Evolutionary conservation across 2,329 filamentous ascomycete species (phyloP), one percentile per base, ranked within the genome.

Genomic region (Botrytis pseudocinerea): DNA sequence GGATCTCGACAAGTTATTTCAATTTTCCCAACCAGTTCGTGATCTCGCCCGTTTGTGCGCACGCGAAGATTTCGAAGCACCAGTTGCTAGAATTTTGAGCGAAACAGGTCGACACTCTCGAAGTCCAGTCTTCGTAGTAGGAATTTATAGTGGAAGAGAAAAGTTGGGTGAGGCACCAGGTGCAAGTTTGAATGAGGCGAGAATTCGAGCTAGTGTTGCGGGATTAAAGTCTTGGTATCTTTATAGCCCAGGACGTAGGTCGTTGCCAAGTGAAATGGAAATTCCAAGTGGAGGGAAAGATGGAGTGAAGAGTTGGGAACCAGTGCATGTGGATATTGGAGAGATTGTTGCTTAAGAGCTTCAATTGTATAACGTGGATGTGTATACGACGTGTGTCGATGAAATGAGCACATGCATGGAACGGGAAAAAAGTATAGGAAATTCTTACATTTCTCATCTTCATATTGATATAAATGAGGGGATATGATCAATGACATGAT

Each of bases 221-320:
- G 91, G 94, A 28, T 86, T 99, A 80, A 97, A 97, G 86, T 87
- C 91, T 9, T 99, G 96, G 96, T 99, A 99, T 83, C 86, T 99
- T 70, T 99, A 99, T 85, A 95, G 91, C 82, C 95, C 96, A 1
- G 79, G 78, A 20, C 74, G 76, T 38, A 75, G 78, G 69, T 76
- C 72, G 1, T 54, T 72, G 40, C 70, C 70, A 4, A 72, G 75
- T 85, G 38, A 80, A 88, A 71, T 87, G 88, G 40, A 88, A 85
- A 76, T 85, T 86, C 1, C 6, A 16, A 62, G 35, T 40, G 75
- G 84, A 81, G 75, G 82, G 73, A 82, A 81, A 54, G 78, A 79
- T 62, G 77, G 79, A 35, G 78, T 78, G 42, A 46, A 63, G 35
- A 82, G 79, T 73, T 90, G 87, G 85, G 85, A 83, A 78, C 85